Base-by-base conservation (phyloP, 192 early-diverging fungal genomes). In the Umbelopsis ramanniana region DNA sequence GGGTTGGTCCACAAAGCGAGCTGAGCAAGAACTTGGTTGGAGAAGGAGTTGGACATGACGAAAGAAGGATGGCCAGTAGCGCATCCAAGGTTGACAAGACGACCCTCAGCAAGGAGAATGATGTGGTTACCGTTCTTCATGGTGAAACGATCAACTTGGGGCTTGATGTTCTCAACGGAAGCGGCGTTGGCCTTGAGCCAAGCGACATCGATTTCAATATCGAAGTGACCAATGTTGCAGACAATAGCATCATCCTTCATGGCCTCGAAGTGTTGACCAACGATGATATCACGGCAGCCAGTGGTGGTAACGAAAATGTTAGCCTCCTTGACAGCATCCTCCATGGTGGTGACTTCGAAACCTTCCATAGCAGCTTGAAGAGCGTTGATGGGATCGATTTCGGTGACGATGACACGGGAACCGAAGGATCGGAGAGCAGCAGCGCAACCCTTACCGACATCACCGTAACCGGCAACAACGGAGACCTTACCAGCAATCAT, bases 221-320 rank as follows among this genome's bases (percentile, higher is more conserved):
- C 97, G 74, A 99, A 99, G 90, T 99, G 97, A 75, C 97, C 97
- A 88, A 99, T 99, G 91, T 98, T 99, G 94, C 97, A 98, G 73
- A 99, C 96, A 74, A 99, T 98, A 73, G 95, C 89, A 78, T 99
- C 97, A 81, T 99, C 94, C 91, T 94, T 95, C 97, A 99, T 99
- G 81, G 79, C 79, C 69, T 81, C 75, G 84, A 99, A 94, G 91
- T 98, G 96, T 68, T 79, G 88, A 75, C 95, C 96, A 76, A 90
- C 90, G 86, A 99, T 93, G 83, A 99, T 97, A 87, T 98, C 95
- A 85, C 97, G 94, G 89, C 94, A 95, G 76, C 97, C 97, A 78
- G 97, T 99, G 87, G 93, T 94, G 82, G 97, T 99, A 79, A 99
- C 97, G 70, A 94, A 99, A 88, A 99, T 97, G 88, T 96, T 96